These are phyloP conservation scores for Dictyostelium brefeldianum DNA, from an alignment of 78 protist genomes.

Conservation along the genomic window DNA sequence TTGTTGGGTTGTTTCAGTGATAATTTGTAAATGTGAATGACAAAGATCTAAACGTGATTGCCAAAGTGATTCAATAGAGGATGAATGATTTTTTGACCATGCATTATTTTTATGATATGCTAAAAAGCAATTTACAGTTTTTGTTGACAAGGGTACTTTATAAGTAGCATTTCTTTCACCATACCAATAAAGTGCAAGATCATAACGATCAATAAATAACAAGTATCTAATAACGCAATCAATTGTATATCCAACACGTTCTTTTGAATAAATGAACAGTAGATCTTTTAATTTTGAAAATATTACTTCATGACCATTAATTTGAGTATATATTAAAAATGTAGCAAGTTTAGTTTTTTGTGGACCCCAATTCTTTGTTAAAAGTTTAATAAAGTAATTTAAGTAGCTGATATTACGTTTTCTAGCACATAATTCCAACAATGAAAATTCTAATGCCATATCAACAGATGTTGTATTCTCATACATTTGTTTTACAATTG, in stretches of 20 bases:
- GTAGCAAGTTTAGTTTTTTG: not conserved
- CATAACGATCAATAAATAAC: constrained; percentile 5
- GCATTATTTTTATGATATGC: constrained; percentile 9
- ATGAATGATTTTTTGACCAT: not conserved
- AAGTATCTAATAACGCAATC: not conserved
- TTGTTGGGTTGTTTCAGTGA: too few species aligned
- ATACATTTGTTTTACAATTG: not conserved
- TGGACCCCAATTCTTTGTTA: not conserved
- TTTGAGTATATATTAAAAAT: not conserved
- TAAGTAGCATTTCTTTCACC: not conserved
- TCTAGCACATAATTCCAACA: not conserved
- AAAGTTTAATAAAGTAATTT: not conserved
- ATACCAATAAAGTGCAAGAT: constrained; percentile 4
- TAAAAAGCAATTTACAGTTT: not conserved
- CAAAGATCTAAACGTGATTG: constrained; percentile 1
- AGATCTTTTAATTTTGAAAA: not conserved
- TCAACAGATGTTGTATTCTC: not conserved
- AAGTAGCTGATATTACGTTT: not conserved
- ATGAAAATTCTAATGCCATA: not conserved
- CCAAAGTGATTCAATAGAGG: constrained; percentile 1
- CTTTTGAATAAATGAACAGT: not conserved
- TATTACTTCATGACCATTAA: not conserved
- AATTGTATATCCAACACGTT: not conserved
- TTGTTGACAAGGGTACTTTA: not conserved
- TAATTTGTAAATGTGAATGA: too few species aligned